Conservation (phyloP, 2,329 filamentous ascomycete species). For the Nemania serpens region DNA sequence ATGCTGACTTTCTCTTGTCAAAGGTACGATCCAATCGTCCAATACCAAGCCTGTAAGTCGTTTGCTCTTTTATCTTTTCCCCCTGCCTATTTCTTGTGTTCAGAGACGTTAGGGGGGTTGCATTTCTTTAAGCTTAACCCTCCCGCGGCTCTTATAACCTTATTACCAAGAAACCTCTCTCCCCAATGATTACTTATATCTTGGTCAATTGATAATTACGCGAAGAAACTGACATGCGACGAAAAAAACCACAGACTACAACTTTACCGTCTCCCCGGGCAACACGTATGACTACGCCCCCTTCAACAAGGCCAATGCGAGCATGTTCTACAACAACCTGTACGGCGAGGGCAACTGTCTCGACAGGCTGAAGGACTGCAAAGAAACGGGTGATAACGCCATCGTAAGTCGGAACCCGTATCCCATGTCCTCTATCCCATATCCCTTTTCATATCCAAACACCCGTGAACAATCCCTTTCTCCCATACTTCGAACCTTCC, state of each 20-base stretch:
- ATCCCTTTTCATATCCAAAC: not conserved
- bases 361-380: constrained; percentile 61
- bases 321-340: constrained; percentile 61
- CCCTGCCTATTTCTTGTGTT: not conserved
- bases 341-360: constrained; percentile 66
- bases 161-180: too few species aligned
- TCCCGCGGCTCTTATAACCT: too few species aligned
- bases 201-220: not conserved
- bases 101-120: too few species aligned
- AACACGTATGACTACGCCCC: constrained; percentile 61
- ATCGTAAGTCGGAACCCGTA: constrained; percentile 35
- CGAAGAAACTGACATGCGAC: not conserved
- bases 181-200: too few species aligned
- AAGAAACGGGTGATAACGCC: constrained; percentile 52
- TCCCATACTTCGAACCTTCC: not conserved
- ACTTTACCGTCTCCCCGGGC: constrained; percentile 59
- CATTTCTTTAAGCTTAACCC: too few species aligned
- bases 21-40: constrained; percentile 59
- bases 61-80: not conserved
- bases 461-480: not conserved
- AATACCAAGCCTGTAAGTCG: constrained; percentile 53
- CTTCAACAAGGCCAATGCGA: constrained; percentile 54
- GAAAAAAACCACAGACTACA: constrained; percentile 48
- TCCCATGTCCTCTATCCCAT: not conserved
- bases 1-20: constrained; percentile 2